Evolutionary conservation across 78 protist genomes (phyloP).

Genomic region (Bigelowiella natans): DNA sequence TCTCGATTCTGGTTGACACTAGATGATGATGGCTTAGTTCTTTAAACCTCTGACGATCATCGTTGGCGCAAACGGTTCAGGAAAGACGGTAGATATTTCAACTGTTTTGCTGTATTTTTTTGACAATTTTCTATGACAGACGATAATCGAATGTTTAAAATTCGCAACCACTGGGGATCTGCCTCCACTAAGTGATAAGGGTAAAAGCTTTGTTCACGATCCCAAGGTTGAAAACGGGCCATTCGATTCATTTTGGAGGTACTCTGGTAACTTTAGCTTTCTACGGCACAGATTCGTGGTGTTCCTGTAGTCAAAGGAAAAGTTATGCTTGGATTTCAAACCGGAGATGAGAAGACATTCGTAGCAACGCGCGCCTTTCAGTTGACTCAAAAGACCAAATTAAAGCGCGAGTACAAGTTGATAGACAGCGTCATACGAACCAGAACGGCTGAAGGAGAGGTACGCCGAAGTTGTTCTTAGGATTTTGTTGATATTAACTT

Average conservation of each 20-base stretch:
- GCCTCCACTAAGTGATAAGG: slow-evolving; percentile 65
- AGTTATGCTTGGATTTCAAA: not conserved
- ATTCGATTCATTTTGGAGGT: too few relatives aligned
- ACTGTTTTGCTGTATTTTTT: not conserved
- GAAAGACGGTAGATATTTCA: slow-evolving; percentile 68
- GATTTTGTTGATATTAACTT: too few relatives aligned
- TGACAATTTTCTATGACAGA: too few relatives aligned
- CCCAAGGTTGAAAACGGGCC: not conserved
- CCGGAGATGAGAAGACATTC: not conserved
- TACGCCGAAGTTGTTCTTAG: not conserved
- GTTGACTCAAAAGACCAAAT: not conserved
- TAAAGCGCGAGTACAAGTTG: not conserved
- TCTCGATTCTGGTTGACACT: not conserved
- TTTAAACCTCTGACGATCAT: slow-evolving; percentile 81
- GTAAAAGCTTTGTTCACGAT: not conserved
- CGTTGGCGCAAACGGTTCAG: slow-evolving; percentile 92
- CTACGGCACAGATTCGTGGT: too few relatives aligned
- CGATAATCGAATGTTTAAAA: slow-evolving; percentile 86
- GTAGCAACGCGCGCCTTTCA: not conserved
- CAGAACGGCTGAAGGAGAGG: not conserved
- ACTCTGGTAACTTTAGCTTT: too few relatives aligned
- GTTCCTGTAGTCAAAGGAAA: not conserved
- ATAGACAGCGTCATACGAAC: not conserved
- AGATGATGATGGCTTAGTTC: not conserved
- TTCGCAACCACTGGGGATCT: slow-evolving; percentile 79